Conservation (phyloP, 129 eudicot genomes). For the Pittosporum tobira region DNA sequence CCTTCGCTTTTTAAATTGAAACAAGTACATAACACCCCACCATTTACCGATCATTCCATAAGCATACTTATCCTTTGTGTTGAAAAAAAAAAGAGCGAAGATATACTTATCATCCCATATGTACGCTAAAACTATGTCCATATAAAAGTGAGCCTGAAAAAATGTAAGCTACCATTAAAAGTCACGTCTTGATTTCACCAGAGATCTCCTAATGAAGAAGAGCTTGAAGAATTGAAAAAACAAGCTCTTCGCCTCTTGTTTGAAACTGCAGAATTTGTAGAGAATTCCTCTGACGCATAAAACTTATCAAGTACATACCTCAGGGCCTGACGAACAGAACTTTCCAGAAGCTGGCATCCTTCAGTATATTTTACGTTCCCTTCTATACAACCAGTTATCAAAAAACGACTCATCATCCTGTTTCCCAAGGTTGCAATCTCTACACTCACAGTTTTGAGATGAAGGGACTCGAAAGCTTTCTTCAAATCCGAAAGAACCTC, state of each 20-base stretch:
- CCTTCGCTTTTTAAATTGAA: conserved; percentile 12
- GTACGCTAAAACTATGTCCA: conserved; percentile 22
- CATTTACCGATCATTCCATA: conserved; percentile 17
- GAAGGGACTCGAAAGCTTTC: conserved; percentile 52
- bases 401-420: conserved; percentile 57
- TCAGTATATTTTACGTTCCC: conserved; percentile 25
- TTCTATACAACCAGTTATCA: conserved; percentile 41
- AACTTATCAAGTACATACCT: conserved; percentile 71
- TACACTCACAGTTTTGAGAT: conserved; percentile 41
- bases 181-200: conserved; percentile 45
- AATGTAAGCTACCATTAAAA: neutral
- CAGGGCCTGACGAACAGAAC: conserved; percentile 46
- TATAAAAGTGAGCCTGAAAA: neutral
- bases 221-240: conserved; percentile 37
- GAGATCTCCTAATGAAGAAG: conserved; percentile 46
- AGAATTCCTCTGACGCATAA: conserved; percentile 66
- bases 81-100: conserved; percentile 5
- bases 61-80: conserved; percentile 20
- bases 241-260: conserved; percentile 71
- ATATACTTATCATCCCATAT: neutral
- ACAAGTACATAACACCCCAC: conserved; percentile 10
- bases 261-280: conserved; percentile 30
- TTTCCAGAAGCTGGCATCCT: conserved; percentile 21
- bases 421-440: conserved; percentile 76
- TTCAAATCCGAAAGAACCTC: conserved; percentile 56